These are phyloP conservation scores for Artemisia annua DNA, from an alignment of 129 eudicot genomes.

Conservation along the genomic window DNA sequence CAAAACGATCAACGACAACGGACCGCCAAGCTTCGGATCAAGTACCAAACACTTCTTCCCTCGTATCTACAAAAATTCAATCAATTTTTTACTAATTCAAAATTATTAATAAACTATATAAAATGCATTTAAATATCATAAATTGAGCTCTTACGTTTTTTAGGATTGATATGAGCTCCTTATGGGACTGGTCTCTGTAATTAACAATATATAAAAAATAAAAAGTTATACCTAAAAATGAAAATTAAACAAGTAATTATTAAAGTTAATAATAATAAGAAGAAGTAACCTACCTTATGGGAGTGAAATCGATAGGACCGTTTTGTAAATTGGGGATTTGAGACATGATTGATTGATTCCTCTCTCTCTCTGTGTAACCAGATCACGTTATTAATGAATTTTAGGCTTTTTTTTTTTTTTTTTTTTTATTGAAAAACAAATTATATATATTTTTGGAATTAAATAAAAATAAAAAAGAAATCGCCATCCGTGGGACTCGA, in stretches of 20 bases:
- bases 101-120: background rate
- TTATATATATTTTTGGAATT: no score
- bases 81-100: background rate
- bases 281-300: conserved; percentile 71
- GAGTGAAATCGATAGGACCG: conserved; percentile 74
- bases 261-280: no score
- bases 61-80: conserved; percentile 54
- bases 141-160: conserved; percentile 31
- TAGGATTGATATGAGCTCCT: conserved; percentile 72
- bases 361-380: background rate
- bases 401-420: no score
- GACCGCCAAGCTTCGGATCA: conserved; percentile 92
- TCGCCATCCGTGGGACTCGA: conserved; percentile 84
- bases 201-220: background rate
- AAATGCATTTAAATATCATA: background rate
- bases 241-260: background rate
- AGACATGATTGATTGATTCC: conserved; percentile 51
- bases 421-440: no score
- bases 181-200: conserved; percentile 81
- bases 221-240: background rate
- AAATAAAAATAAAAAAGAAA: no score
- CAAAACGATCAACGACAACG: conserved; percentile 72
- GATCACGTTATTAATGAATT: no score
- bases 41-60: conserved; percentile 93
- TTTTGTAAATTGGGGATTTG: conserved; percentile 89